A percentile compares a stretch with the other conserved stretches of the same genome.
Conservation (phyloP, 208 protist genomes). For the Crithidia thermophila region DNA sequence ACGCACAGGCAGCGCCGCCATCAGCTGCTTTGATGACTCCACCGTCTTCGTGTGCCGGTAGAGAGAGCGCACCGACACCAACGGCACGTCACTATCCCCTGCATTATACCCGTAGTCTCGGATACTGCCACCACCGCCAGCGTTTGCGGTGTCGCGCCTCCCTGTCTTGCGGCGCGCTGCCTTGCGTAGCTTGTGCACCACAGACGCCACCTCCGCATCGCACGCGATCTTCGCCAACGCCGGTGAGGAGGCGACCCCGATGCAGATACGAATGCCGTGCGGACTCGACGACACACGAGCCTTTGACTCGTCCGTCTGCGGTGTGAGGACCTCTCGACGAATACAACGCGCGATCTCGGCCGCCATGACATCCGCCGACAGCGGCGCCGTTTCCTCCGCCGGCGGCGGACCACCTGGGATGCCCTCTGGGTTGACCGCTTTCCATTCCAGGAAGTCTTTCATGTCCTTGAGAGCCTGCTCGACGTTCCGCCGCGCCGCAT, state of each 20-base stretch:
- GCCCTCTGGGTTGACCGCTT: conserved; percentile 30
- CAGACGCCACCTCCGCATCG: conserved; percentile 52
- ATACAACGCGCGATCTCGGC: conserved; percentile 46
- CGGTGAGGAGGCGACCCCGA: conserved; percentile 63
- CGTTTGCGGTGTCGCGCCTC: not conserved
- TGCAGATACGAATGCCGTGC: conserved; percentile 40
- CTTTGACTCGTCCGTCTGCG: no score
- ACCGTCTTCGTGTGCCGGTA: conserved; percentile 41
- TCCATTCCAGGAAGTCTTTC: conserved; percentile 5
- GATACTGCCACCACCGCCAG: not conserved
- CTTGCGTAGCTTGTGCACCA: conserved; percentile 12
- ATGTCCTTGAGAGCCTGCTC: conserved; percentile 37
- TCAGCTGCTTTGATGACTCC: conserved; percentile 44
- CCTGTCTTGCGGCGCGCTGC: not conserved
- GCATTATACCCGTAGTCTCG: not conserved
- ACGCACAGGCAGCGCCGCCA: conserved; percentile 45
- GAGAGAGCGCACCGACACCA: conserved; percentile 59
- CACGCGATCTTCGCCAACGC: conserved; percentile 88
- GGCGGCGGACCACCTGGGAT: conserved; percentile 21
- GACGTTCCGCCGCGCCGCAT: conserved; percentile 32
- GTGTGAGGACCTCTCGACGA: conserved; percentile 34
- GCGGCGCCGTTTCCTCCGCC: conserved; percentile 17
- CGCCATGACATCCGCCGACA: conserved; percentile 41
- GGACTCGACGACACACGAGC: not conserved
- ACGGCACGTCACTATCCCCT: not conserved